Conservation (phyloP, 805 yeast genomes). For the Wickerhamiella shivajii region DNA sequence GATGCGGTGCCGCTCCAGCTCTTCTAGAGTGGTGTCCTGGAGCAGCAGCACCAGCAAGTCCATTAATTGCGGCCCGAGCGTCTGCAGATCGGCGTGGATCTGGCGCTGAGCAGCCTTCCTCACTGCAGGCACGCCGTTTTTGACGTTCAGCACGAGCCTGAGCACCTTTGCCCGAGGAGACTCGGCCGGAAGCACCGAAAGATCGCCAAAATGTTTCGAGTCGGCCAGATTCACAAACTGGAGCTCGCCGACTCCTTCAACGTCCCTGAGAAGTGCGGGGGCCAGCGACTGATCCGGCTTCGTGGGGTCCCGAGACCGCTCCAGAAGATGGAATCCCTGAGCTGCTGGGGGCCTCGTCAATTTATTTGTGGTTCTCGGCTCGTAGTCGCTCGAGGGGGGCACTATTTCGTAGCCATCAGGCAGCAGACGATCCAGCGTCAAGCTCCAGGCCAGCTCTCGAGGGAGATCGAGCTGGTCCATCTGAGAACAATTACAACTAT, state of each 20-base stretch:
- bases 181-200: slow-evolving; percentile 30
- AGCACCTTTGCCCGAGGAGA: too few species aligned
- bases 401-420: too few species aligned
- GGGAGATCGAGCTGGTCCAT: too few species aligned
- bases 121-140: slow-evolving; percentile 58
- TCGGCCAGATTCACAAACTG: slow-evolving; percentile 61
- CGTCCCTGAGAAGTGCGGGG: slow-evolving; percentile 32
- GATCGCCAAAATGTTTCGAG: slow-evolving; percentile 50
- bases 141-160: slow-evolving; percentile 52
- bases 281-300: slow-evolving; percentile 21
- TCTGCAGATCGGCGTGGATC: slow-evolving; percentile 46
- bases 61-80: slow-evolving; percentile 49
- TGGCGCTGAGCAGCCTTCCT: slow-evolving; percentile 59
- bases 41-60: slow-evolving; percentile 62
- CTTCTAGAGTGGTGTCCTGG: slow-evolving; percentile 56
- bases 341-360: too few species aligned
- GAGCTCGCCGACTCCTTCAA: slow-evolving; percentile 52
- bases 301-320: background rate
- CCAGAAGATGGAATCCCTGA: too few species aligned
- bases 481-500: too few species aligned
- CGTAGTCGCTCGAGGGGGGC: too few species aligned
- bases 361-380: too few species aligned
- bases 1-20: slow-evolving; percentile 68
- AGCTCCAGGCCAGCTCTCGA: too few species aligned
- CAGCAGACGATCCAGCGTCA: too few species aligned